Base-by-base conservation (phyloP, 306 rosid genomes). In the cucumber (Cucumis sativus) region DNA sequence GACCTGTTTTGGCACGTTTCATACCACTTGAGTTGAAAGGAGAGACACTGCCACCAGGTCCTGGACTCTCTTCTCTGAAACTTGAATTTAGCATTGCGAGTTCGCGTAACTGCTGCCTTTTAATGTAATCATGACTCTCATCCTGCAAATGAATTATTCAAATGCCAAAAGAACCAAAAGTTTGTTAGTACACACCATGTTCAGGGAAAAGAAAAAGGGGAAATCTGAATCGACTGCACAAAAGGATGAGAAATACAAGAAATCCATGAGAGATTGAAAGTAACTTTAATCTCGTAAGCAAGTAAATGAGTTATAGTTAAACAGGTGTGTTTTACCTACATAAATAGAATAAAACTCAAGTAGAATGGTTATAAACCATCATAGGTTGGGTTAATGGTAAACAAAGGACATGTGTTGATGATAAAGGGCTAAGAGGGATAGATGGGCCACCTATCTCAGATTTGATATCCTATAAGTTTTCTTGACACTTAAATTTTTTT, bases 11-110 rank as follows among this genome's bases (percentile, higher is more conserved):
- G 4, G 97, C 96, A 37, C 98, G 92, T 62, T 93, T 93, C 98
- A 93, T 91, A 54, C 97, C 98, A 8, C 98, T 91, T 6, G 98
- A 87, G 80, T 90, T 91, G 92, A 93, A 91, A 15, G 98, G 98
- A 72, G 98, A 91, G 79, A 90, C 88, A 41, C 97, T 88, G 4
- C 98, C 97, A 61, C 96, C 88, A 43, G 97, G 97, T 15, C 97
- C 92, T 3, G 98, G 96, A 79, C 97, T 89, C 80, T 91, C 98
- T 87, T 93, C 98, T 86, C 97, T 83, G 81, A 93, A 84, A 79
- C 88, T 93, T 40, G 97, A 91, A 83, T 93, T 93, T 86, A 93
- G 87, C 89, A 93, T 77, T 0, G 98, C 98, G 55, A 93, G 79
- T 80, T 93, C 98, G 2, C 97, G 90, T 89, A 93, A 47, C 84